Evolutionary conservation across 1,284 basidiomycete genomes (phyloP).

Genomic region (Laetiporus sulphureus): DNA sequence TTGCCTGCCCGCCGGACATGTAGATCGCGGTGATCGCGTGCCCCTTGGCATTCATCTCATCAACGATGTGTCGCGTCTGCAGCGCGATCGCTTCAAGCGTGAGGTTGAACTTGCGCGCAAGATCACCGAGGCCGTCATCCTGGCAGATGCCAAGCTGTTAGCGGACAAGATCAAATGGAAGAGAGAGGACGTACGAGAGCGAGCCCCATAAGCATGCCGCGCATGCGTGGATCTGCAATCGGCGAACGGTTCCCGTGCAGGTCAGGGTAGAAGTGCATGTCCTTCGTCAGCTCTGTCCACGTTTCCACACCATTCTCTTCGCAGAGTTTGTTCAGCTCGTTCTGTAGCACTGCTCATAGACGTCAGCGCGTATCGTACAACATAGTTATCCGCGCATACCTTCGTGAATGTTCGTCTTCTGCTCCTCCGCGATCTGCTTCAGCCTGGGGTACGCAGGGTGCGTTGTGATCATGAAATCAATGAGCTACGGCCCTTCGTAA

Average conservation of each 20-base stretch:
- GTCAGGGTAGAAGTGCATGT: constrained; percentile 94
- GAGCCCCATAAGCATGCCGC: constrained; percentile 86
- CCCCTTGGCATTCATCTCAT: constrained; percentile 83
- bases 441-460: constrained; percentile 81
- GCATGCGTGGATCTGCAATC: constrained; percentile 90
- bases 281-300: constrained; percentile 80
- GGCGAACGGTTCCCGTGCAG: constrained; percentile 94
- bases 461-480: constrained; percentile 92
- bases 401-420: constrained; percentile 51
- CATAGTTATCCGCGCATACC: constrained; percentile 28
- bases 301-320: constrained; percentile 51
- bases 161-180: neutral
- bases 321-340: constrained; percentile 66
- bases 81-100: constrained; percentile 93
- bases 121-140: constrained; percentile 75
- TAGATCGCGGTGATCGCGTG: constrained; percentile 86
- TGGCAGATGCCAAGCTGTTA: constrained; percentile 17
- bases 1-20: constrained; percentile 90
- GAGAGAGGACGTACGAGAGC: constrained; percentile 46
- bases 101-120: constrained; percentile 87
- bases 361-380: constrained; percentile 27
- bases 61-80: constrained; percentile 93
- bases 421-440: constrained; percentile 46
- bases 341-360: constrained; percentile 53
- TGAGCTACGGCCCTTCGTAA: constrained; percentile 66